phyloP scores from a whole-genome alignment of 306 rosid genomes.

The Clitoria ternatea region DNA sequence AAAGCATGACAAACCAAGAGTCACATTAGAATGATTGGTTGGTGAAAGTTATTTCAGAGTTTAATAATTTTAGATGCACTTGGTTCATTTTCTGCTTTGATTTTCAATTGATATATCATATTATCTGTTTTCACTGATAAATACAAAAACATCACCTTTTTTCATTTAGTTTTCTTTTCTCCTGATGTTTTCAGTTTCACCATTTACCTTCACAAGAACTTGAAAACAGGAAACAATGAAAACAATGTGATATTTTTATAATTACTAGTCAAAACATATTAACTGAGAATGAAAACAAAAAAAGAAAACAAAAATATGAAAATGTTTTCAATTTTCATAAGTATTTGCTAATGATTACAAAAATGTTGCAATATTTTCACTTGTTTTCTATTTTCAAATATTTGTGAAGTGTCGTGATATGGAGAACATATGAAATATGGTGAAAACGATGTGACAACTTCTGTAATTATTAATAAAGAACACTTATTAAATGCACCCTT shows the following conservation, averaged over 20 bases:
- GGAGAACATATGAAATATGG: neutral
- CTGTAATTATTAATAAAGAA: neutral
- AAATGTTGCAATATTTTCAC: neutral
- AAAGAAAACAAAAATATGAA: neutral
- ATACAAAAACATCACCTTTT: neutral
- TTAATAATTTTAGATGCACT: neutral
- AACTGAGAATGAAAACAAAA: neutral
- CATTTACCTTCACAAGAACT: neutral
- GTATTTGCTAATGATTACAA: neutral
- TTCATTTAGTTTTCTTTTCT: neutral
- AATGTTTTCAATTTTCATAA: neutral
- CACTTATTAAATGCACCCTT: neutral
- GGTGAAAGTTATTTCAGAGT: constrained; percentile 21
- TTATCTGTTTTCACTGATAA: neutral
- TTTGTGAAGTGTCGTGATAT: neutral
- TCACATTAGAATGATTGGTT: constrained; percentile 10
- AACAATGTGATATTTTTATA: neutral
- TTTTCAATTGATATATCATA: neutral
- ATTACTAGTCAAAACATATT: neutral
- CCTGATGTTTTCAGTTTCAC: neutral
- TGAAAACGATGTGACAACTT: neutral
- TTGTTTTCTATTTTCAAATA: neutral
- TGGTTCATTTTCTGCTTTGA: neutral
- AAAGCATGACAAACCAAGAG: constrained; percentile 28
- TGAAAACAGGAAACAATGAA: neutral